Base-by-base conservation (phyloP, 495 filamentous ascomycete genomes). In the Neurospora intermedia region DNA sequence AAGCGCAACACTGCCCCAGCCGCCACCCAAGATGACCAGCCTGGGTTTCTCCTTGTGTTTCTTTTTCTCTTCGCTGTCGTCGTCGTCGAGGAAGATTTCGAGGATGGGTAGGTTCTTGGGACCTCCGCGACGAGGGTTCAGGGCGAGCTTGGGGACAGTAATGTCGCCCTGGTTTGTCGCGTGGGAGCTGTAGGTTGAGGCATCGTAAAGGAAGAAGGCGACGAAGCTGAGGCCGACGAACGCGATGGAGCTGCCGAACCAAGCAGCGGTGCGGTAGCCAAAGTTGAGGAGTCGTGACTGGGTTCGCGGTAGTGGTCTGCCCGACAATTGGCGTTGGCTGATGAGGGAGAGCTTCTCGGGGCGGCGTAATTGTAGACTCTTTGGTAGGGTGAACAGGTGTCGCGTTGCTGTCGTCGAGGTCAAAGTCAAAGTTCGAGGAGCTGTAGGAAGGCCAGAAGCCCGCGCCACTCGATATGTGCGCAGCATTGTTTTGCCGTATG, bases 101-200 rank as follows among this genome's bases (percentile, higher is more conserved):
- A 93, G 89, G 74, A 99, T 97, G 0, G 95, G 96, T 10, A 99
- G 84, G 77, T 98, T 98, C 84, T 99, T 99, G 0, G 96, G 96
- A 0, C 96, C 96, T 41, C 96, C 96, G 27, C 88, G 88, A 69
- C 89, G 88, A 1, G 96, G 96, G 62, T 89, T 88, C 40, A 99
- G 83, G 0, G 96, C 96, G 27, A 92, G 79, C 75, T 94, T 88
- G 0, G 96, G 93, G 10, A 99, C 91, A 66, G 90, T 88, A 75
- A 97, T 88, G 76, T 98, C 95, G 73, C 83, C 83, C 66, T 86
- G 87, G 18, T 81, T 87, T 16, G 27, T 35, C 0, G 87, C 81
- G 69, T 88, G 83, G 73, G 92, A 90, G 62, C 89, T 89, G 81
- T 98, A 98, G 13, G 96, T 98, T 69, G 89, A 92, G 18, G 93